These are phyloP conservation scores for Globisporangium okanoganense DNA, from an alignment of 352 stramenopile species.

Conservation along the genomic window DNA sequence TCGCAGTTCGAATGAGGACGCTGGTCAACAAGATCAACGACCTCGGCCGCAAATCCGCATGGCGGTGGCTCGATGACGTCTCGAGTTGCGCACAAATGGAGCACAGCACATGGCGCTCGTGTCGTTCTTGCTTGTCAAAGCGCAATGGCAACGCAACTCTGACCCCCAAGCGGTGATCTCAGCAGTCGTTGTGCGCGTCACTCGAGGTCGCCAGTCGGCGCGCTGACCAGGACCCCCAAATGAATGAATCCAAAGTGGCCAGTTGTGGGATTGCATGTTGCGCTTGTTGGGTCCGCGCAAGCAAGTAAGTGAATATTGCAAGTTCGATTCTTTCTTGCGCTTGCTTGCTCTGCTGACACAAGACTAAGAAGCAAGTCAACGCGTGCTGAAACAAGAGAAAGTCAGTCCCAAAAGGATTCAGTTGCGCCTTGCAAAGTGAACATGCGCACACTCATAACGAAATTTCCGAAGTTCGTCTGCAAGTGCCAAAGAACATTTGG, in stretches of 20 bases:
- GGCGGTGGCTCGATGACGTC: not conserved
- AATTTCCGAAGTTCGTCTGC: too few relatives aligned
- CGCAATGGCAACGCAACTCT: too few relatives aligned
- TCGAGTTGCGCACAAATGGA: not conserved
- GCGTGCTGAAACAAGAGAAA: too few relatives aligned
- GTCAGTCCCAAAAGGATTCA: too few relatives aligned
- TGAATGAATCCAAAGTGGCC: not conserved
- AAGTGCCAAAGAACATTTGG: too few relatives aligned
- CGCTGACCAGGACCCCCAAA: not conserved
- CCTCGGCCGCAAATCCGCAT: not conserved
- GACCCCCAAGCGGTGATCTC: too few relatives aligned
- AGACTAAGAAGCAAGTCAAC: too few relatives aligned
- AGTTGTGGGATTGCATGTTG: not conserved
- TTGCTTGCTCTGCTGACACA: too few relatives aligned
- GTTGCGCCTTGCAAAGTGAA: too few relatives aligned
- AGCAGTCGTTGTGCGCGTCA: not conserved
- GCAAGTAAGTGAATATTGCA: not conserved
- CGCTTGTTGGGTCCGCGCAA: not conserved
- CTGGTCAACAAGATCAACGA: not conserved
- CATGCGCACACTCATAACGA: too few relatives aligned
- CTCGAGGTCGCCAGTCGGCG: not conserved
- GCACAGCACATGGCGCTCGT: not conserved
- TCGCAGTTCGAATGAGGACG: not conserved
- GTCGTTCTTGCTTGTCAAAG: not conserved
- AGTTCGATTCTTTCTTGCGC: too few relatives aligned